A percentile compares a stretch with the other conserved stretches of the same genome.
phyloP scores from a whole-genome alignment of 768 basidiomycete genomes.

The Boletales sp. region DNA sequence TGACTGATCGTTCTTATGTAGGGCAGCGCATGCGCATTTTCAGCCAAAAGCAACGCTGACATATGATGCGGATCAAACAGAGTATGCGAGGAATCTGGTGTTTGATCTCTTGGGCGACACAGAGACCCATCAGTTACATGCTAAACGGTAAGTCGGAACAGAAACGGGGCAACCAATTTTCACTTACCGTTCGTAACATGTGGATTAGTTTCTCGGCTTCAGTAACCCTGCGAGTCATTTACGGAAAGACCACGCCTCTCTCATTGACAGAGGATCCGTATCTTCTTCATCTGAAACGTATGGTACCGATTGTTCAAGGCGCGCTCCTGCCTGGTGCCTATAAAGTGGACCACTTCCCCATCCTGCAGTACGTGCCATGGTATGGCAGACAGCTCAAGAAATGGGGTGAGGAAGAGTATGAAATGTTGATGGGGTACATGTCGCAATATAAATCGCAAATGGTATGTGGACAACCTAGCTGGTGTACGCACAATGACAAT shows the following conservation, averaged over 20 bases:
- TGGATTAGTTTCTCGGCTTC: conserved; percentile 23
- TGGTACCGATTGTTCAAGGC: conserved; percentile 27
- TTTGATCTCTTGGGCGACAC: conserved; percentile 22
- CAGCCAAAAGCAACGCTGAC: conserved; percentile 44
- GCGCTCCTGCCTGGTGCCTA: conserved; percentile 32
- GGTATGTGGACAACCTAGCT: conserved; percentile 22
- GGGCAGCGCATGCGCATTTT: conserved; percentile 52
- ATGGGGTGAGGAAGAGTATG: conserved; percentile 52
- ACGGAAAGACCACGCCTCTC: conserved; percentile 23
- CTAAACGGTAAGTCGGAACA: conserved; percentile 34
- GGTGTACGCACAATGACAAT: no score
- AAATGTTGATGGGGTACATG: conserved; percentile 46
- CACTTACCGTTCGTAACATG: background rate
- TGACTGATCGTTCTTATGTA: conserved; percentile 9
- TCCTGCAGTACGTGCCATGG: conserved; percentile 51
- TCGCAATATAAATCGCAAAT: conserved; percentile 41
- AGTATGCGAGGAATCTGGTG: conserved; percentile 26
- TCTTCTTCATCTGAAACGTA: conserved; percentile 26
- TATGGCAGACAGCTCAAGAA: conserved; percentile 52
- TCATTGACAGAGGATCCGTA: conserved; percentile 17
- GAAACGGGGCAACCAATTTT: background rate
- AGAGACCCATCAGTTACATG: conserved; percentile 20
- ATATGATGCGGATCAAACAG: conserved; percentile 46
- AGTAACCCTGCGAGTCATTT: conserved; percentile 25
- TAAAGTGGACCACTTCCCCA: conserved; percentile 34